Conservation (phyloP, 2,329 filamentous ascomycete genomes). For the Pseudovirgaria hyperparasitica region DNA sequence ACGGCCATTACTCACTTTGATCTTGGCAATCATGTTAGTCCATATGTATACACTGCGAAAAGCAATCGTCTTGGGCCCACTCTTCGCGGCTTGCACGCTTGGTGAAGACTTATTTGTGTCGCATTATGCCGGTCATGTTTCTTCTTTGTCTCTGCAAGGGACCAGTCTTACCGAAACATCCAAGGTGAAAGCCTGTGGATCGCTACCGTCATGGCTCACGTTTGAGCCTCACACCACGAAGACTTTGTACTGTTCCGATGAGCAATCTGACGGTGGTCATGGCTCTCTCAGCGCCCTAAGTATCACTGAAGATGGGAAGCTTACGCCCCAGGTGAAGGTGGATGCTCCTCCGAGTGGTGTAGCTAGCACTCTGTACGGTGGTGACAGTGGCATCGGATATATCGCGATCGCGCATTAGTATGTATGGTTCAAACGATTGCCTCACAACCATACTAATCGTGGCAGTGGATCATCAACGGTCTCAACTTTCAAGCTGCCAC, state of each 20-base stretch:
- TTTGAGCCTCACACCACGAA: conserved; percentile 10
- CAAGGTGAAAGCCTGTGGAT: conserved; percentile 12
- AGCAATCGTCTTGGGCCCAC: conserved; percentile 12
- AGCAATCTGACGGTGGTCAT: conserved; percentile 2
- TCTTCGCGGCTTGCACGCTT: conserved; percentile 14
- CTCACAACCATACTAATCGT: conserved; percentile 1
- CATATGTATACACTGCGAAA: no score
- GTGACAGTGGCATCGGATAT: conserved; percentile 15
- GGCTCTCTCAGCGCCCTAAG: conserved; percentile 10
- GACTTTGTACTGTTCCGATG: conserved; percentile 5
- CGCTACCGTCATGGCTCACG: conserved; percentile 18
- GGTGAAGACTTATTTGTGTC: conserved; percentile 17
- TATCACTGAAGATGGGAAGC: conserved; percentile 5
- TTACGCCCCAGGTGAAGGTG: conserved; percentile 7
- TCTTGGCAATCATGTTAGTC: no score
- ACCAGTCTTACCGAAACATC: conserved; percentile 12
- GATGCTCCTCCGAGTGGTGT: conserved; percentile 14
- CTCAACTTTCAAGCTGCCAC: conserved; percentile 22
- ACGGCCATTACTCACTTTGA: no score
- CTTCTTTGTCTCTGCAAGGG: conserved; percentile 14
- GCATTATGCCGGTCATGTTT: conserved; percentile 19
- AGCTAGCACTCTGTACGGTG: conserved; percentile 16
- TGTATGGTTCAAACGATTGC: conserved; percentile 2
- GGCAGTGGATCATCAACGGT: conserved; percentile 17
- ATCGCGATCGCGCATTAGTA: conserved; percentile 20